Evolutionary conservation across 139 green algal genomes (phyloP).

Genomic region (Astrephomene gubernaculifera): DNA sequence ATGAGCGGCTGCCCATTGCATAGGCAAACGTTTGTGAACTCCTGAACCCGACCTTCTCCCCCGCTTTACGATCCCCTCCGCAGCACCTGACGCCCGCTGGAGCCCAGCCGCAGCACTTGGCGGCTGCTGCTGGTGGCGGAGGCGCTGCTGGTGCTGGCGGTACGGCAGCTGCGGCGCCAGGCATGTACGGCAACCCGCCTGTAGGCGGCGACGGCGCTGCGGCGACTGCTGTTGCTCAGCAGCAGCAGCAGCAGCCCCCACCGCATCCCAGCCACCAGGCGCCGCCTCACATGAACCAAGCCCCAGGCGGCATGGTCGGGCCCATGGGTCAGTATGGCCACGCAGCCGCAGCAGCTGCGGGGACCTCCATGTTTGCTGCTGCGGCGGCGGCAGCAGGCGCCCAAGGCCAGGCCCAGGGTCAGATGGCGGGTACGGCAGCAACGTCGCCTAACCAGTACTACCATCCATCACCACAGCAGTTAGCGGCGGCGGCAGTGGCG

Average conservation of each 20-base stretch:
- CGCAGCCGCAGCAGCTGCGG: not conserved
- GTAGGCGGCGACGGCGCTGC: not conserved
- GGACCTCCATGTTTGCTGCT: too few relatives aligned
- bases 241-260: conserved; percentile 16
- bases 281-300: too few relatives aligned
- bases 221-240: not conserved
- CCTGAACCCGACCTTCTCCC: too few relatives aligned
- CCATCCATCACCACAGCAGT: conserved; percentile 1
- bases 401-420: not conserved
- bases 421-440: not conserved
- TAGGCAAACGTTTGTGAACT: too few relatives aligned
- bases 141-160: not conserved
- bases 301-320: not conserved
- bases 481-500: not conserved
- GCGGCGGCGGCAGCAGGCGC: not conserved
- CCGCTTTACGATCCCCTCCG: too few relatives aligned
- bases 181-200: too few relatives aligned
- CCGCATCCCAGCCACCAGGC: conserved; percentile 7
- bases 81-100: not conserved
- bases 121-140: not conserved
- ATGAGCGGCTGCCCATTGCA: too few relatives aligned
- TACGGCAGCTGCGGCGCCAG: not conserved
- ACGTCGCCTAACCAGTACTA: conserved; percentile 11
- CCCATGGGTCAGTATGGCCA: not conserved
- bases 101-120: not conserved